These are phyloP conservation scores for Cordyceps militaris DNA, from an alignment of 2,329 filamentous ascomycete genomes.

Conservation along the genomic window DNA sequence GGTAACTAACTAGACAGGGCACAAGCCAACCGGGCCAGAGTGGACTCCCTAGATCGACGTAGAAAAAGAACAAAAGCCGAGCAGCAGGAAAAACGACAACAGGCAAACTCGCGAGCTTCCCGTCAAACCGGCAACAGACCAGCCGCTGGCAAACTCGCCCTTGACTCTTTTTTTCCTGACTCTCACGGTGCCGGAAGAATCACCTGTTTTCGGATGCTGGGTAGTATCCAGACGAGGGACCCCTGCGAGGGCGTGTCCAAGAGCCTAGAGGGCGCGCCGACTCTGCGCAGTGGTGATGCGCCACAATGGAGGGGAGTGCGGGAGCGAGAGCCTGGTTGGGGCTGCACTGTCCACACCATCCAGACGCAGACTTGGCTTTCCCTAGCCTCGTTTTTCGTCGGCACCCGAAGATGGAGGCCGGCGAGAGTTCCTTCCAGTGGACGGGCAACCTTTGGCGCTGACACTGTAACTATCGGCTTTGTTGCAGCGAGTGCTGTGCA, in stretches of 20 bases:
- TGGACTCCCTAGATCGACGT: not conserved
- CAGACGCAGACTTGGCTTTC: not conserved
- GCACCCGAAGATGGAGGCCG: not conserved
- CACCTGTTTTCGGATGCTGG: constrained; percentile 8
- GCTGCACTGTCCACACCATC: not conserved
- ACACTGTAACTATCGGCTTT: not conserved
- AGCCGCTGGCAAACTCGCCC: not conserved
- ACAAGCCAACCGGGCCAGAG: not conserved
- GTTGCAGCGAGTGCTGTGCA: not conserved
- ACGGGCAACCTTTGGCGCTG: constrained; percentile 5
- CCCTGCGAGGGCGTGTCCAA: not conserved
- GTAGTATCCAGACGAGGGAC: constrained; percentile 6
- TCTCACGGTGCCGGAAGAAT: constrained; percentile 9
- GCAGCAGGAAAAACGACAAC: not conserved
- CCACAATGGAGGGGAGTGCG: not conserved
- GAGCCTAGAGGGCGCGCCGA: not conserved
- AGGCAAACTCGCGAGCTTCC: not conserved
- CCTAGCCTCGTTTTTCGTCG: not conserved
- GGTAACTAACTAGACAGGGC: not conserved
- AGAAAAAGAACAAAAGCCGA: not conserved
- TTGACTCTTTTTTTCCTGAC: not conserved
- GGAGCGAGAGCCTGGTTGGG: not conserved
- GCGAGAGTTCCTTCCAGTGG: not conserved
- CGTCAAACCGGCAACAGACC: not conserved
- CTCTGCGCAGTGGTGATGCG: not conserved